A percentile compares a stretch with the other conserved stretches of the same genome.
phyloP scores from a whole-genome alignment of 2,329 filamentous ascomycete genomes.

The Emmonsiellopsis sp. region DNA sequence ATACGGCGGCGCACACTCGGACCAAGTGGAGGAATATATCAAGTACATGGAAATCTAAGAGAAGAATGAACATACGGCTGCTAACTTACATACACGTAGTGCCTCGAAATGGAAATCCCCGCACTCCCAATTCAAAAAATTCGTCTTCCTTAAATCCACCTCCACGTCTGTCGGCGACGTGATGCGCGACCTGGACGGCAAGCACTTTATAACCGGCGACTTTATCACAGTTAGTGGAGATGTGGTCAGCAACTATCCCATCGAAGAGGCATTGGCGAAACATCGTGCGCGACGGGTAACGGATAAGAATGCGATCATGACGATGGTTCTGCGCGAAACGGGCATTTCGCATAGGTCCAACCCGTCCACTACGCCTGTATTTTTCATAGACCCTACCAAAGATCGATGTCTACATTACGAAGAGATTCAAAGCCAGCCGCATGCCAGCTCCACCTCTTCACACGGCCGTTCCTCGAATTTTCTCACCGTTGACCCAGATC shows the following conservation, averaged over 20 bases:
- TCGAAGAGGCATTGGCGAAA: slow-evolving; percentile 68
- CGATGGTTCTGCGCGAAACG: slow-evolving; percentile 75
- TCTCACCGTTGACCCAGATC: slow-evolving; percentile 65
- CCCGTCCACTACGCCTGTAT: slow-evolving; percentile 66
- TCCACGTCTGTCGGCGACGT: slow-evolving; percentile 86
- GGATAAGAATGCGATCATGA: slow-evolving; percentile 97
- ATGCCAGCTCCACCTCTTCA: slow-evolving; percentile 8
- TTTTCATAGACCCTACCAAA: slow-evolving; percentile 72
- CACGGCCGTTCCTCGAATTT: slow-evolving; percentile 39
- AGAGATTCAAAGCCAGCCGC: slow-evolving; percentile 59
- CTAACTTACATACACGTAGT: slow-evolving; percentile 21
- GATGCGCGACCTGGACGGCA: slow-evolving; percentile 83
- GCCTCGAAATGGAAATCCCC: slow-evolving; percentile 64
- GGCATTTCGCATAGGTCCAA: slow-evolving; percentile 70
- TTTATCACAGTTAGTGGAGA: slow-evolving; percentile 92
- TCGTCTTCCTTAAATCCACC: slow-evolving; percentile 81
- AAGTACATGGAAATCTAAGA: slow-evolving; percentile 33
- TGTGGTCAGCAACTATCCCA: slow-evolving; percentile 76
- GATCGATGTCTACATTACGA: slow-evolving; percentile 89
- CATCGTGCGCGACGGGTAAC: slow-evolving; percentile 72
- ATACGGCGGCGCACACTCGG: slow-evolving; percentile 80
- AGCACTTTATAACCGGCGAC: slow-evolving; percentile 76
- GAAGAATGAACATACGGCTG: not conserved
- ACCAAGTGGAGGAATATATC: slow-evolving; percentile 81
- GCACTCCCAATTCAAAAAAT: slow-evolving; percentile 69